Percentiles rank a stretch among this genome's conserved stretches.
phyloP scores from a whole-genome alignment of 1,284 basidiomycete genomes.

The Phlebopus sp. region DNA sequence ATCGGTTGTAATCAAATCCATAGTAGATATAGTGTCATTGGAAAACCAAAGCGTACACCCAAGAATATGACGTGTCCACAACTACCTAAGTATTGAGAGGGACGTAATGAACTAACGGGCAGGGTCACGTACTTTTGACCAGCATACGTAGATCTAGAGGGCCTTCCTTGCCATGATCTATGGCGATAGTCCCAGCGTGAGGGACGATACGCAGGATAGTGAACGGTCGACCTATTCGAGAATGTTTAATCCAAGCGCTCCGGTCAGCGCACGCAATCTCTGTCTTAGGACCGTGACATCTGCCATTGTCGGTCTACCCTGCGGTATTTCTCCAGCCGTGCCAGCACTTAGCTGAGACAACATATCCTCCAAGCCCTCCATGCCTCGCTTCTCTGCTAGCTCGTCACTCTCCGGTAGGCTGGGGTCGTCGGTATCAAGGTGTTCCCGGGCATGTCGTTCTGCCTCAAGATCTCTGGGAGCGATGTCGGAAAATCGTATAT shows the following conservation, averaged over 20 bases:
- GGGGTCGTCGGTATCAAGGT: constrained; percentile 42
- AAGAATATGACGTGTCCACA: too few relatives aligned
- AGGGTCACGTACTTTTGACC: too few relatives aligned
- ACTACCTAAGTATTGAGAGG: too few relatives aligned
- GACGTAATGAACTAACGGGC: too few relatives aligned
- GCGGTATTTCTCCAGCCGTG: constrained; percentile 6
- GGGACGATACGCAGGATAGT: too few relatives aligned
- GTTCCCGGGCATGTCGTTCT: constrained; percentile 65
- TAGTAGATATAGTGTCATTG: too few relatives aligned
- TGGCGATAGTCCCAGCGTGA: too few relatives aligned
- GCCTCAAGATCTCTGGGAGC: constrained; percentile 71
- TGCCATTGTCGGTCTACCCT: constrained; percentile 39
- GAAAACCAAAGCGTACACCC: too few relatives aligned
- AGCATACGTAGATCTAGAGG: too few relatives aligned
- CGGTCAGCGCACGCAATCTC: constrained; percentile 37
- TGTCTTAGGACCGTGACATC: constrained; percentile 43
- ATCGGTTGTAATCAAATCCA: too few relatives aligned
- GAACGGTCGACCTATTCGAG: constrained; percentile 10
- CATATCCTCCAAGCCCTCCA: constrained; percentile 59
- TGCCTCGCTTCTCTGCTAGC: constrained; percentile 42
- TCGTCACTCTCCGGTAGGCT: constrained; percentile 41
- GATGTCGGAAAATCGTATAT: constrained; percentile 64
- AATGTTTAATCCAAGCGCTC: constrained; percentile 34
- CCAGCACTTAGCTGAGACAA: constrained; percentile 43
- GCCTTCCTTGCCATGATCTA: too few relatives aligned